Conservation (phyloP, 495 filamentous ascomycete genomes). For the Haplographium delicatum region DNA sequence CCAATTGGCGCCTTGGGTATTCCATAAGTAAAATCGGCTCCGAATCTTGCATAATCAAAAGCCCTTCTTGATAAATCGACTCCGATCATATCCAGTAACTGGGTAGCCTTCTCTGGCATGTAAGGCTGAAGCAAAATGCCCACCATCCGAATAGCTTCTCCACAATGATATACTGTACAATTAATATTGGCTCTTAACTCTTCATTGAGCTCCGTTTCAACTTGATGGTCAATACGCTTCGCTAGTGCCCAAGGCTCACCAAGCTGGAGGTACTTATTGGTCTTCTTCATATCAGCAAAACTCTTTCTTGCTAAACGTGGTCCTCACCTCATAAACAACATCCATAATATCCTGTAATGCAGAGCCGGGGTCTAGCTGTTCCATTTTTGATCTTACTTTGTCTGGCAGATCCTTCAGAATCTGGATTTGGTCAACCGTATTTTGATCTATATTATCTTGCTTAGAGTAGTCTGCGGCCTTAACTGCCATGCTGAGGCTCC, state of each 20-base stretch:
- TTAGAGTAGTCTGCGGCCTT: slow-evolving; percentile 28
- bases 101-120: slow-evolving; percentile 73
- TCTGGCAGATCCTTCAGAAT: slow-evolving; percentile 33
- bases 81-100: slow-evolving; percentile 71
- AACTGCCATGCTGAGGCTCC: slow-evolving; percentile 55
- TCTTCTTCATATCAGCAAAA: background rate
- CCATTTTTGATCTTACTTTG: slow-evolving; percentile 53
- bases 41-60: slow-evolving; percentile 49
- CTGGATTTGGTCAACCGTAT: background rate
- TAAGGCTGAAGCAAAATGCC: slow-evolving; percentile 88
- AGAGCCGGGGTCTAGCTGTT: slow-evolving; percentile 52
- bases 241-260: slow-evolving; percentile 50
- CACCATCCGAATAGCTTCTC: slow-evolving; percentile 72
- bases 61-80: slow-evolving; percentile 57
- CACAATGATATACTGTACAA: slow-evolving; percentile 58
- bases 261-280: background rate
- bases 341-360: slow-evolving; percentile 65
- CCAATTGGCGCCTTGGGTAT: slow-evolving; percentile 4
- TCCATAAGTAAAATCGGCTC: slow-evolving; percentile 67
- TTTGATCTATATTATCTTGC: slow-evolving; percentile 23
- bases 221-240: slow-evolving; percentile 12
- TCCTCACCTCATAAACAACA: slow-evolving; percentile 47
- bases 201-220: slow-evolving; percentile 1
- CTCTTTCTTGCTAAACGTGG: background rate
- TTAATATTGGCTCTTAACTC: slow-evolving; percentile 8